Conservation (phyloP, 257 asterid genomes). For the Ophiorrhiza pumila region DNA sequence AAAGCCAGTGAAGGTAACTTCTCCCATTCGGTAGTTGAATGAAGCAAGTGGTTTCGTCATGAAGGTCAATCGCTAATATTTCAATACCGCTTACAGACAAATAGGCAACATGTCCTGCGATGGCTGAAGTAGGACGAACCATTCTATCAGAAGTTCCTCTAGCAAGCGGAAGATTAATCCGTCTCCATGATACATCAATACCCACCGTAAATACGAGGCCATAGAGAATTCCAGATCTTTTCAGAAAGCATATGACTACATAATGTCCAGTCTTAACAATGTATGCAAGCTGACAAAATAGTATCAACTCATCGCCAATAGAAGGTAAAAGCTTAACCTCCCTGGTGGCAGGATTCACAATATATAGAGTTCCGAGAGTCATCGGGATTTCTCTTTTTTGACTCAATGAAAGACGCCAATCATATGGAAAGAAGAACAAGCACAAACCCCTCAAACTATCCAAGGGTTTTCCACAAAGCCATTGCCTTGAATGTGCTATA, state of each 20-base stretch:
- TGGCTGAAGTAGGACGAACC: neutral
- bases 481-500: neutral
- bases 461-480: neutral
- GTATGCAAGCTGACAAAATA: conserved; percentile 1
- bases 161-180: neutral
- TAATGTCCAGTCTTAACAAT: neutral
- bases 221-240: neutral
- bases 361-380: neutral
- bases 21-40: neutral
- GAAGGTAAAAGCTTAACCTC: conserved; percentile 1
- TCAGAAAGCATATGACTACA: neutral
- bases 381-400: neutral
- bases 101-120: conserved; percentile 2
- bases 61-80: neutral
- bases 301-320: neutral
- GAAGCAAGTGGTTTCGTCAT: neutral
- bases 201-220: conserved; percentile 4
- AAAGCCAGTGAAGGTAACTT: neutral
- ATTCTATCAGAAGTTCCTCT: neutral
- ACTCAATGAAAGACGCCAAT: neutral
- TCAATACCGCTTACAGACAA: neutral
- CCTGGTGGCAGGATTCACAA: conserved; percentile 12
- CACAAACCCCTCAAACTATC: conserved; percentile 18
- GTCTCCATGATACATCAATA: conserved; percentile 9
- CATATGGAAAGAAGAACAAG: neutral